Evolutionary conservation across 805 yeast genomes (phyloP), one percentile per base, ranked within the genome.

Genomic region (Lipomyces starkeyi): DNA sequence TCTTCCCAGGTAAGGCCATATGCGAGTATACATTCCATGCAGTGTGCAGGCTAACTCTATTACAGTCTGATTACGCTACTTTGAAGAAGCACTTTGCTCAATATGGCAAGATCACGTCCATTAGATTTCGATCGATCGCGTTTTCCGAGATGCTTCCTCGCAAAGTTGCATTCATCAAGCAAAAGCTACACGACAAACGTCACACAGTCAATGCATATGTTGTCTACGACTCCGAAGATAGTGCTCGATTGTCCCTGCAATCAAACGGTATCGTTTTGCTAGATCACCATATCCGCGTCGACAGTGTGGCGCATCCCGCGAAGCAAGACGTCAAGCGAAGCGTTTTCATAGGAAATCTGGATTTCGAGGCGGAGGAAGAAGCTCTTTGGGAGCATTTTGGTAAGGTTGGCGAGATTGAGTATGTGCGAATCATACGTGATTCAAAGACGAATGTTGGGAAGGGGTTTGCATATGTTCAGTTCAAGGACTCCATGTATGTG

Each of bases 391-490:
- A 82, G 63, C 91, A 89, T 77, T 95, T 95, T 80, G 66, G 54
- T 17, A 83, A 82, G 69, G 83, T 88, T 71, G 91, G 91, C 34
- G 88, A 86, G 34, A 90, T 95, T 64, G 97, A 93, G 77, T 89
- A 90, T 70, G 97, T 95, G 40, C 86, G 99, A 78, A 85, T 95
- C 59, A 86, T 95, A 43, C 87, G 99, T 77, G 99, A 95, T 77
- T 81, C 97, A 20, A 91, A 91, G 80, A 94, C 98, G 27, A 94
- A 95, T 75, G 83, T 94, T 67, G 99, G 99, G 71, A 95, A 95
- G 80, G 99, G 99, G 5, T 93, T 95, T 81, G 99, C 97, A 5
- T 91, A 93, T 77, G 93, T 95, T 47, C 98, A 94, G 79, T 95
- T 93, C 81, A 85, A 83, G 37, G 82, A 80, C 74, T 79, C 86